Evolutionary conservation across 805 yeast species (phyloP).

Genomic region (Yarrowia phangngaensis): DNA sequence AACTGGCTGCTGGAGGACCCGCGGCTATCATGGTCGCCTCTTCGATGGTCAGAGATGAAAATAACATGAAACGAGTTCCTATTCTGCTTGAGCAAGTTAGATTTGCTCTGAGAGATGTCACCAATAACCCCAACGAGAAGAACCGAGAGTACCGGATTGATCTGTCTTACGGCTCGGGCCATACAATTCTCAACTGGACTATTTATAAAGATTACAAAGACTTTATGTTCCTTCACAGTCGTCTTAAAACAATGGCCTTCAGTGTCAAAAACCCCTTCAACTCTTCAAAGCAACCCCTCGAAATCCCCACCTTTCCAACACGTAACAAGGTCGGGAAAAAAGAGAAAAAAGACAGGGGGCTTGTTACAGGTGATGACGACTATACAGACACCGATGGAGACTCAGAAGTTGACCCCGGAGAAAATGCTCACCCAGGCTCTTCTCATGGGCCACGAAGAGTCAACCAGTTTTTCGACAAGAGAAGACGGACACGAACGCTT

Average conservation of each 20-base stretch:
- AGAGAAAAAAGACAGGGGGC: slow-evolving; percentile 3
- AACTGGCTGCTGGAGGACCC: slow-evolving; percentile 42
- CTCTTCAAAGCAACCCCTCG: slow-evolving; percentile 33
- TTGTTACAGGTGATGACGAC: slow-evolving; percentile 1
- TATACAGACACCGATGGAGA: slow-evolving; percentile 11
- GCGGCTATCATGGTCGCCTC: slow-evolving; percentile 60
- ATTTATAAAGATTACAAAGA: slow-evolving; percentile 70
- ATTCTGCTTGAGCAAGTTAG: slow-evolving; percentile 69
- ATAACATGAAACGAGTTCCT: slow-evolving; percentile 64
- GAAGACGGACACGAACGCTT: slow-evolving; percentile 2
- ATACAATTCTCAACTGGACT: slow-evolving; percentile 73
- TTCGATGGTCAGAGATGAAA: slow-evolving; percentile 68
- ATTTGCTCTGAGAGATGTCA: slow-evolving; percentile 48
- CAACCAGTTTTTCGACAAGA: slow-evolving; percentile 22
- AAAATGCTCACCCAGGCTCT: neutral
- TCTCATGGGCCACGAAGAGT: slow-evolving; percentile 11
- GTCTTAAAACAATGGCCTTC: slow-evolving; percentile 54
- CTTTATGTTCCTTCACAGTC: slow-evolving; percentile 64
- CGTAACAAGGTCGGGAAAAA: slow-evolving; percentile 30
- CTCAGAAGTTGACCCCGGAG: neutral
- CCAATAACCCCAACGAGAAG: slow-evolving; percentile 41
- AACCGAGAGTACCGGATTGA: slow-evolving; percentile 57
- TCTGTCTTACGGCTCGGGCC: slow-evolving; percentile 86
- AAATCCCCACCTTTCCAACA: slow-evolving; percentile 47
- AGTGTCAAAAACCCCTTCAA: slow-evolving; percentile 40